phyloP scores from a whole-genome alignment of 345 rosid species.

The Isatis tinctoria region DNA sequence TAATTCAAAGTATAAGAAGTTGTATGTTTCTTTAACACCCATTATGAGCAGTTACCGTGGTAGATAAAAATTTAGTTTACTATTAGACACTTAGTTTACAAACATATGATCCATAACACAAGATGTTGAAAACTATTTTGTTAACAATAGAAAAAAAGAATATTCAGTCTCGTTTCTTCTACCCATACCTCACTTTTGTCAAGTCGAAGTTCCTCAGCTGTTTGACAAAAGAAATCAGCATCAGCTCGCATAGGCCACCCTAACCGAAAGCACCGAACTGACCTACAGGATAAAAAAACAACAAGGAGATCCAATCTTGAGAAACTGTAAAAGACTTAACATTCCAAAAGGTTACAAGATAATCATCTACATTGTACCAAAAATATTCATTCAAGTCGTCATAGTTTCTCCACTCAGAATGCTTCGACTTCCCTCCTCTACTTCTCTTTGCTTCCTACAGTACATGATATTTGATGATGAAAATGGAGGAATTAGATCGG shows the following conservation, averaged over 20 bases:
- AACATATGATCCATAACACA: neutral
- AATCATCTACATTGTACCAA: constrained; percentile 39
- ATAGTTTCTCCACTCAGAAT: constrained; percentile 76
- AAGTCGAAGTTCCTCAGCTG: constrained; percentile 30
- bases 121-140: neutral
- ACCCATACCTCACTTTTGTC: constrained; percentile 45
- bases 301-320: neutral
- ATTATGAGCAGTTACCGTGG: neutral
- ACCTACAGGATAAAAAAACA: constrained; percentile 37
- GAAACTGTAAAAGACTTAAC: neutral
- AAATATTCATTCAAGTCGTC: constrained; percentile 68
- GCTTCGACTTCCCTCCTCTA: constrained; percentile 60
- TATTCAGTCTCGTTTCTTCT: neutral
- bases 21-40: neutral
- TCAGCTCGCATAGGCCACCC: constrained; percentile 82
- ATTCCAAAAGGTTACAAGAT: neutral
- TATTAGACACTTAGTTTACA: neutral
- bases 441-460: constrained; percentile 62
- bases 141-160: neutral
- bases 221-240: constrained; percentile 64
- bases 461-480: neutral
- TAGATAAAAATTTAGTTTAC: neutral
- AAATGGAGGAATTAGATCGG: neutral
- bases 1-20: neutral
- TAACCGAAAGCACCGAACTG: constrained; percentile 62